These are phyloP conservation scores for Globisporangium iwayamae DNA, from an alignment of 352 stramenopile genomes.

Conservation along the genomic window DNA sequence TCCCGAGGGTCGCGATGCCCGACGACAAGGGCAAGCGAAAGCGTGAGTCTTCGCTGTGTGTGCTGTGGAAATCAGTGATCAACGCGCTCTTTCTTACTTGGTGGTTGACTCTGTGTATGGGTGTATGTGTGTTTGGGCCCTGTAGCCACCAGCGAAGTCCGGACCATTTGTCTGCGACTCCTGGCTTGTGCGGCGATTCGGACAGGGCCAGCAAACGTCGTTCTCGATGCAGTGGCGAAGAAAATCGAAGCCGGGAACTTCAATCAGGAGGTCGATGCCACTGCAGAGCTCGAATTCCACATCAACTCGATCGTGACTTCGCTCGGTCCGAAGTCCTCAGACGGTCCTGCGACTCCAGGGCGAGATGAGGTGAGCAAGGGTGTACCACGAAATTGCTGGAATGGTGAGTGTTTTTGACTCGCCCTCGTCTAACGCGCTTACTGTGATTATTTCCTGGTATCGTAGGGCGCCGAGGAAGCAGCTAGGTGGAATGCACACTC, in stretches of 20 bases:
- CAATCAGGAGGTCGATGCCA: slow-evolving; percentile 37
- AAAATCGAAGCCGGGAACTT: slow-evolving; percentile 29
- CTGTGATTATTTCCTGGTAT: neutral
- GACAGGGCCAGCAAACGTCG: slow-evolving; percentile 25
- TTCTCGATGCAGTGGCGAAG: slow-evolving; percentile 33
- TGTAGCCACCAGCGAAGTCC: slow-evolving; percentile 44
- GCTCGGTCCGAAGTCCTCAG: slow-evolving; percentile 21
- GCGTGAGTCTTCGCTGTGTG: slow-evolving; percentile 19
- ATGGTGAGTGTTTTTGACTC: neutral
- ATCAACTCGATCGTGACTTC: slow-evolving; percentile 33
- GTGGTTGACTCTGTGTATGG: too few species aligned
- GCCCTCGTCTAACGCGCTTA: neutral
- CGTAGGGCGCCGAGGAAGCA: slow-evolving; percentile 10
- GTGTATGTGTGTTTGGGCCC: neutral
- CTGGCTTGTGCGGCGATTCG: slow-evolving; percentile 48
- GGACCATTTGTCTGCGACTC: slow-evolving; percentile 43
- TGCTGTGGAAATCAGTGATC: neutral
- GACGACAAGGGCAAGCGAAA: slow-evolving; percentile 32
- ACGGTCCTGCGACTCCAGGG: slow-evolving; percentile 12
- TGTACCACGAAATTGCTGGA: neutral
- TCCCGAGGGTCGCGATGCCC: slow-evolving; percentile 13
- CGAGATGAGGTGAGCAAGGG: slow-evolving; percentile 29
- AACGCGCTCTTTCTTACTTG: neutral
- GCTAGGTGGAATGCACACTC: slow-evolving; percentile 32
- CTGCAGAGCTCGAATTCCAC: slow-evolving; percentile 47